Evolutionary conservation across 805 yeast species (phyloP).

Genomic region (Priceomyces medius): DNA sequence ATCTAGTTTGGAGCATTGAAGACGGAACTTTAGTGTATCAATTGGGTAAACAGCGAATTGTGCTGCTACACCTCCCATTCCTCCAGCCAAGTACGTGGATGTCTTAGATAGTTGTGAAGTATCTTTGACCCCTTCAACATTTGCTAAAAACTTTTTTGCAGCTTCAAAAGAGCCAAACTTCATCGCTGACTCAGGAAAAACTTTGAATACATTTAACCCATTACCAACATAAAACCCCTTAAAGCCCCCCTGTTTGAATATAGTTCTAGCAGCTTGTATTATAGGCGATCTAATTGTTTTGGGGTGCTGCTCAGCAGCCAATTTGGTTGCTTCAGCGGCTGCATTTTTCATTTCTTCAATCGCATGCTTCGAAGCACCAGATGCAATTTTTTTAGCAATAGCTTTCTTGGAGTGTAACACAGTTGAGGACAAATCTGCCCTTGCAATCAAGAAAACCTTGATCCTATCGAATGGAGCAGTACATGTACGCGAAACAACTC

Average conservation of each 20-base stretch:
- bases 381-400: slow-evolving; percentile 35
- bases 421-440: slow-evolving; percentile 77
- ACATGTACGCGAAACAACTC: slow-evolving; percentile 92
- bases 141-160: slow-evolving; percentile 70
- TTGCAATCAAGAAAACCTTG: slow-evolving; percentile 89
- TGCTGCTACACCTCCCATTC: slow-evolving; percentile 91
- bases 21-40: slow-evolving; percentile 88
- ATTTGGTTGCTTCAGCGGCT: slow-evolving; percentile 26
- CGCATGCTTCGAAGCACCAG: slow-evolving; percentile 34
- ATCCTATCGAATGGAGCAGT: slow-evolving; percentile 97
- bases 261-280: slow-evolving; percentile 71
- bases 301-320: slow-evolving; percentile 34
- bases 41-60: slow-evolving; percentile 94
- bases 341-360: slow-evolving; percentile 34
- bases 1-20: slow-evolving; percentile 87
- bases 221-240: slow-evolving; percentile 91
- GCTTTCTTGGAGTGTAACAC: slow-evolving; percentile 55
- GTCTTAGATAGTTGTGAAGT: slow-evolving; percentile 66
- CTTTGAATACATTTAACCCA: slow-evolving; percentile 89
- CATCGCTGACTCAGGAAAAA: slow-evolving; percentile 96
- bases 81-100: slow-evolving; percentile 91
- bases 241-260: slow-evolving; percentile 87
- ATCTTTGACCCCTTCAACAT: slow-evolving; percentile 72
- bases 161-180: slow-evolving; percentile 95
- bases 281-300: slow-evolving; percentile 67